A percentile compares a stretch with the other conserved stretches of the same genome.
Conservation (phyloP, 352 stramenopile species). For the Phytophthora litchii region DNA sequence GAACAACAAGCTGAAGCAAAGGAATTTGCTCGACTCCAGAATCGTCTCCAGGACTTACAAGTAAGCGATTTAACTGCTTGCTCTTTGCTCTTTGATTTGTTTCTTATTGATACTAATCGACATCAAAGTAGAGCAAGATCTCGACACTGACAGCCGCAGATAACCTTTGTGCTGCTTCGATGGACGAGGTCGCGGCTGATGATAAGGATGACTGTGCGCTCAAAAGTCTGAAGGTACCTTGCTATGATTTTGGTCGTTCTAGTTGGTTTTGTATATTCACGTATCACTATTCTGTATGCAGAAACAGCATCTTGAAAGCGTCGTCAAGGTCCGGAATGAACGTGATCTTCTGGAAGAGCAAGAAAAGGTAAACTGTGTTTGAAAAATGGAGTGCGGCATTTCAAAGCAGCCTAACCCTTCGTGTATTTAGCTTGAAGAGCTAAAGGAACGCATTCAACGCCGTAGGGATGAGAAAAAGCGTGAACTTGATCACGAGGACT, state of each 20-base stretch:
- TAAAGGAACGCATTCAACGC: conserved; percentile 50
- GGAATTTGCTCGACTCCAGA: conserved; percentile 33
- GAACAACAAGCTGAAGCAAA: conserved; percentile 30
- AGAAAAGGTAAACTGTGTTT: conserved; percentile 46
- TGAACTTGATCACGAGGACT: conserved; percentile 50
- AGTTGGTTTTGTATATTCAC: neutral
- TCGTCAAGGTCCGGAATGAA: conserved; percentile 58
- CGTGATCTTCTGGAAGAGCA: conserved; percentile 63
- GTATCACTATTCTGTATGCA: conserved; percentile 4
- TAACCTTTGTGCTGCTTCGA: neutral
- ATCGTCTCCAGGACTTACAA: conserved; percentile 28
- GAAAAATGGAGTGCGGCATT: neutral
- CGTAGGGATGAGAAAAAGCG: conserved; percentile 54
- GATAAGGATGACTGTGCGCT: conserved; percentile 33
- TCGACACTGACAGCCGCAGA: conserved; percentile 24
- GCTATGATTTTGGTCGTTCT: neutral
- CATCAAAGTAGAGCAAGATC: conserved; percentile 42
- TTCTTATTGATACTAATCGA: conserved; percentile 16
- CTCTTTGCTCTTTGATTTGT: neutral
- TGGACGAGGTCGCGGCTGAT: conserved; percentile 6
- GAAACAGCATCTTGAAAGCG: conserved; percentile 46
- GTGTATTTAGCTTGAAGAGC: conserved; percentile 45
- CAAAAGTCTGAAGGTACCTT: conserved; percentile 47
- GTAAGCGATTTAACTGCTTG: conserved; percentile 15
- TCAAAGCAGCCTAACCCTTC: conserved; percentile 4